A percentile compares a stretch with the other conserved stretches of the same genome.
Conservation (phyloP, 2,329 filamentous ascomycete genomes). For the Fusarium buxicola region DNA sequence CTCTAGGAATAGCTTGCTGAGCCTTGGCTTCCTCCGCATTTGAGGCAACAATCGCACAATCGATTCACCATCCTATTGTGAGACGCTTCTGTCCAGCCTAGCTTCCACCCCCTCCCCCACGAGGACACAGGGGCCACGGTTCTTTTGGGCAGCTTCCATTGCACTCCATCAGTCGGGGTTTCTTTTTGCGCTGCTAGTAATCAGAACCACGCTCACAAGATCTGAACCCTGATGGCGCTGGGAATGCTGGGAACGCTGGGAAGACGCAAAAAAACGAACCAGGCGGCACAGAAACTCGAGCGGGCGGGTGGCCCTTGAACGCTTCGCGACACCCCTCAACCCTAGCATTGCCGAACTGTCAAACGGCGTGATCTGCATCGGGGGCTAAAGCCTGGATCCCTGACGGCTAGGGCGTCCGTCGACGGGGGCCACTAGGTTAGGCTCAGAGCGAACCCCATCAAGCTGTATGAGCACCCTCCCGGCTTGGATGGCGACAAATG, state of each 20-base stretch:
- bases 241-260: background rate
- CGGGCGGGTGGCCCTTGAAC: conserved; percentile 18
- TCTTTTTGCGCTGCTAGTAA: background rate
- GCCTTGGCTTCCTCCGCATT: conserved; percentile 19
- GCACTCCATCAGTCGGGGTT: background rate
- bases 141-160: background rate
- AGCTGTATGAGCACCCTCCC: conserved; percentile 41
- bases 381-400: conserved; percentile 45
- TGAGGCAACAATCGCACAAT: conserved; percentile 25
- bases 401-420: conserved; percentile 39
- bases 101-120: conserved; percentile 27
- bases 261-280: background rate
- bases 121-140: background rate
- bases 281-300: conserved; percentile 19
- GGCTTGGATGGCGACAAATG: conserved; percentile 23
- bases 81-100: conserved; percentile 15
- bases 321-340: conserved; percentile 24
- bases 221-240: too few relatives aligned
- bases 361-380: conserved; percentile 48
- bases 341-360: conserved; percentile 45
- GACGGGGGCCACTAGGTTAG: conserved; percentile 43
- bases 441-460: conserved; percentile 37
- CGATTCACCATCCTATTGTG: conserved; percentile 16
- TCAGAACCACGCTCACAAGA: background rate
- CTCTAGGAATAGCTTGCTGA: conserved; percentile 18